Base-by-base conservation (phyloP, 2,329 filamentous ascomycete genomes). In the Diplodia scrobiculata region DNA sequence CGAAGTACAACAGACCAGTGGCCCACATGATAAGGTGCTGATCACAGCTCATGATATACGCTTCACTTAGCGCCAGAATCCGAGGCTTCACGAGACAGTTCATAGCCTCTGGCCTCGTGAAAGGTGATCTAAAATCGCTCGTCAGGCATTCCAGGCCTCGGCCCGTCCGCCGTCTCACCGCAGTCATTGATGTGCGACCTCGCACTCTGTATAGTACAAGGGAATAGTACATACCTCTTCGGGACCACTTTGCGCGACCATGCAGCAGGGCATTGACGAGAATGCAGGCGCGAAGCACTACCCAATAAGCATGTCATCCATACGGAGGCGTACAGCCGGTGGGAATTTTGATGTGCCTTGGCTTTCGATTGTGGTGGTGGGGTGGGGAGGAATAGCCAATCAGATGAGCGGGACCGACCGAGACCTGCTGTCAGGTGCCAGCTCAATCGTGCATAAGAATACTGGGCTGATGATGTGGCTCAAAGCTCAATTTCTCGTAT, bases 391-490 rank as follows among this genome's bases (percentile, higher is more conserved):
- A 1, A 32, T 45, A 29, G 48, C 60, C 60, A 63, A 52, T 63
- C 32, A 25, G 48, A 19, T 5, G 29, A 32, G 29, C 5, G 19
- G 11, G n/a, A 32, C 29, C 45, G 58, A 62, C 41, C 19, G 21
- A 10, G 45, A 17, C 13, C 21, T n/a, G 58, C 53, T 34, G 34
- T 38, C 53, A 41, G 36, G 36, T 11, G 19, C 19, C 34, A 58
- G 53, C 53, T 25, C 19, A 34, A 41, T 21, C n/a, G 29, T 27
- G 29, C 45, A 17, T 34, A 59, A 60, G 55, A 60, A 48, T 48
- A 60, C 55, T 60, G 41, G 58, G 45, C n/a, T 50, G 45, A 50
- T 62, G 58, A 62, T 5, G 27, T 62, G 58, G 58, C 58, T 50
- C n/a, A 36, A 36, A 50, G 41, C 14, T 11, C 36, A 14, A 27